Base-by-base conservation (phyloP, 257 asterid genomes). In the Primulina eburnea region DNA sequence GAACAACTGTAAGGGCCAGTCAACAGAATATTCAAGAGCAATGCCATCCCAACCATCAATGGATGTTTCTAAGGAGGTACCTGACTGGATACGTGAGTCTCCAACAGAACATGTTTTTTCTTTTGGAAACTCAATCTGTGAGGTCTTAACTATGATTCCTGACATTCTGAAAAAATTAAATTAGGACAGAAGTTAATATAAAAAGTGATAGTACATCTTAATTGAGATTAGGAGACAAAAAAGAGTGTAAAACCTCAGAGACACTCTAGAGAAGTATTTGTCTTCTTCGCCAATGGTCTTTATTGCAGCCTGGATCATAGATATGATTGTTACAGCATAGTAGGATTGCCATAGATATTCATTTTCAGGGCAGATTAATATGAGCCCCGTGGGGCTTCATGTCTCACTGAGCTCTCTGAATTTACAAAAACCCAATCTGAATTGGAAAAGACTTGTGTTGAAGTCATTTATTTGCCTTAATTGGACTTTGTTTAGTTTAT, bases 1-100 rank as follows among this genome's bases (percentile, higher is more conserved):
- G 77, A 94, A 94, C 84, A 94, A 82, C 65, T 94, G 99, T 71
- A 94, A 82, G 60, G 99, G 99, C 99, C 99, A 94, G 78, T 89
- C 94, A 71, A 94, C 89, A 71, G 90, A 78, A 80, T 94, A 94
- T 78, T 91, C 95, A 75, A 94, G 95, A 72, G 96, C 82, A 73
- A 91, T 89, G 56, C 92, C 93, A 87, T 89, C 99, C 97, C 99
- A 91, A 70, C 98, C 98, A 78, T 91, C 97, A 68, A 89, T 80
- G 69, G 92, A 82, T 87, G 77, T 78, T 86, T 86, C 93, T 65
- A 76, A 73, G 67, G 90, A 77, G 78, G 83, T 68, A 60, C 92
- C 98, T 69, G 87, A 57, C 60, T 76, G 89, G 71, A 74, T 79
- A 63, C 81, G 79, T 6, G 78, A 60, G 72, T 86, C 97, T 64